These are phyloP conservation scores for Leonotis leonurus DNA, from an alignment of 257 asterid species.

Conservation along the genomic window DNA sequence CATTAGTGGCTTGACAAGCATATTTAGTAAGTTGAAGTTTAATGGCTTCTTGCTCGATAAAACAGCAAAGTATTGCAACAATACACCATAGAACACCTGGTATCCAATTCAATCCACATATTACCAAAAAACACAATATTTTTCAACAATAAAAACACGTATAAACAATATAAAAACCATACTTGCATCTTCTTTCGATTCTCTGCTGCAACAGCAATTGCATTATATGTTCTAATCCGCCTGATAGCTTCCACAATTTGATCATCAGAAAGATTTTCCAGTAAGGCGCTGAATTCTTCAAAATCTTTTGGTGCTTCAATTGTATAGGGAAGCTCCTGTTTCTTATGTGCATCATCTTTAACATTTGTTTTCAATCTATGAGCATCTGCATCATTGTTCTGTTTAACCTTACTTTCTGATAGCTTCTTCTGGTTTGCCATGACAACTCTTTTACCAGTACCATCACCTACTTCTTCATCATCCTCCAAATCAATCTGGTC, in stretches of 20 bases:
- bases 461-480: conserved; percentile 32
- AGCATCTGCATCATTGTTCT: conserved; percentile 14
- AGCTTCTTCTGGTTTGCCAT: conserved; percentile 20
- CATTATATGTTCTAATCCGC: conserved; percentile 77
- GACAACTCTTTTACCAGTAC: conserved; percentile 14
- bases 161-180: conserved; percentile 24
- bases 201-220: conserved; percentile 78
- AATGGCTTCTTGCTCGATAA: conserved; percentile 64
- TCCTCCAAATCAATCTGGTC: conserved; percentile 55
- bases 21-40: conserved; percentile 58
- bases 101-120: neutral
- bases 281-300: conserved; percentile 61
- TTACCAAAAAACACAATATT: conserved; percentile 7
- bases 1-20: conserved; percentile 81
- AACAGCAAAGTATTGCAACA: conserved; percentile 90
- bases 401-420: conserved; percentile 24
- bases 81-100: conserved; percentile 83
- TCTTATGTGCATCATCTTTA: conserved; percentile 23
- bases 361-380: conserved; percentile 20
- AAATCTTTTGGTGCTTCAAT: conserved; percentile 87
- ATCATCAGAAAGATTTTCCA: conserved; percentile 71
- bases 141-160: conserved; percentile 7
- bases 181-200: conserved; percentile 93
- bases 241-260: conserved; percentile 80
- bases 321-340: conserved; percentile 76